Base-by-base conservation (phyloP, 768 basidiomycete species). In the Cyathus striatus region DNA sequence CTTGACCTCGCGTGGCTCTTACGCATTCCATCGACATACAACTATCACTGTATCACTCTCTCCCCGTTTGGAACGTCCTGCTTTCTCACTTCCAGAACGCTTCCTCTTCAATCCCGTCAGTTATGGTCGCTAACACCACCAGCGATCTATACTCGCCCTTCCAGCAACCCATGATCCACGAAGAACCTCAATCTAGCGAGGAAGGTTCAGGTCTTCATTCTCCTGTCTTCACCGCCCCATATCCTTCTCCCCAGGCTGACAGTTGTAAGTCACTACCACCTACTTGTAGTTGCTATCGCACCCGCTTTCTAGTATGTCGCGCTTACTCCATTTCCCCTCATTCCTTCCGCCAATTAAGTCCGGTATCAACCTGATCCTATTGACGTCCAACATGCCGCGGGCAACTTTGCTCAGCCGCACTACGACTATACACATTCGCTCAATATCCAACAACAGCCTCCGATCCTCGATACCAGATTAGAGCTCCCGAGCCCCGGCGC, bases 141-240 rank as follows among this genome's bases (percentile, higher is more conserved):
- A 64, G 67, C 63, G 80, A 78, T 62, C 66, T 77, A 39, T 81
- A 74, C 57, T 67, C 78, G 10, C 73, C 79, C 14, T 80, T 79
- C 61, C 74, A 73, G 38, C 64, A 68, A 43, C 49, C 56, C 45
- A 70, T 75, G 60, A 65, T 71, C 47, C 62, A 70, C 45, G 85
- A 85, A 57, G 83, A 86, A 54, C 73, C 75, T 34, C 82, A 79
- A 63, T 84, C 82, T 18, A 83, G 81, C 60, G 84, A 86, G 57
- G 85, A 86, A 55, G 78, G 81, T 56, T 86, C 85, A 41, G 84
- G 81, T 47, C 63, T 87, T 18, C 83, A 85, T 53, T 86, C 86
- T 2, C 85, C 86, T 51, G 73, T 79, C 41, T 82, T 83, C 63
- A 69, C 67, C 43, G 59, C 73, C 38, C 65, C 67, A 21, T 72